phyloP scores from a whole-genome alignment of 1,284 basidiomycete species.

The Phellopilus nigrolimitatus region DNA sequence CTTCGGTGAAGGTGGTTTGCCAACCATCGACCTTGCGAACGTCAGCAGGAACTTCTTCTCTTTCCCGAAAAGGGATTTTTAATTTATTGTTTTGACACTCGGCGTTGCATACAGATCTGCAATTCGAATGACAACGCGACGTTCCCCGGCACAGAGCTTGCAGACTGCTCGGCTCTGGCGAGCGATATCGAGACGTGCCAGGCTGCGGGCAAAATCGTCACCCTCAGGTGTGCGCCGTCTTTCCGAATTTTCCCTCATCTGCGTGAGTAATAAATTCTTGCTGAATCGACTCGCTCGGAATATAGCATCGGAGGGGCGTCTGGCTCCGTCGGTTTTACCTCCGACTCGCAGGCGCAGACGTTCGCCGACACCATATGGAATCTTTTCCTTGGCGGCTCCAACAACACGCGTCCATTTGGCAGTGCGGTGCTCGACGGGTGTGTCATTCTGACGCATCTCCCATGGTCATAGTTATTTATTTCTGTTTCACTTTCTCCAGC shows the following conservation, averaged over 20 bases:
- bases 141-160: constrained; percentile 52
- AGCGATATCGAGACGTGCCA: constrained; percentile 57
- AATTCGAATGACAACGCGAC: constrained; percentile 36
- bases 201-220: constrained; percentile 59
- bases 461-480: neutral
- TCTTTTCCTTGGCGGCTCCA: constrained; percentile 57
- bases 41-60: constrained; percentile 30
- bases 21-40: constrained; percentile 57
- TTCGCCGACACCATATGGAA: constrained; percentile 64
- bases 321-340: constrained; percentile 46
- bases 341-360: constrained; percentile 44
- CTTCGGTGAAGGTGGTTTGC: constrained; percentile 49
- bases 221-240: constrained; percentile 33
- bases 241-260: no score
- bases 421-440: constrained; percentile 61
- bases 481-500: constrained; percentile 28
- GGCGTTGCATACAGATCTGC: no score
- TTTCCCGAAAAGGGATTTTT: neutral
- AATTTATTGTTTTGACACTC: neutral
- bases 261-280: neutral
- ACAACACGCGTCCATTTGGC: constrained; percentile 55
- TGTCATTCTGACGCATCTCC: constrained; percentile 19
- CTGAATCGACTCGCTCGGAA: neutral
- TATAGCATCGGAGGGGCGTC: constrained; percentile 53
- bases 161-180: constrained; percentile 52